These are phyloP conservation scores for Phytophthora boehmeriae DNA, from an alignment of 352 stramenopile species.

Conservation along the genomic window DNA sequence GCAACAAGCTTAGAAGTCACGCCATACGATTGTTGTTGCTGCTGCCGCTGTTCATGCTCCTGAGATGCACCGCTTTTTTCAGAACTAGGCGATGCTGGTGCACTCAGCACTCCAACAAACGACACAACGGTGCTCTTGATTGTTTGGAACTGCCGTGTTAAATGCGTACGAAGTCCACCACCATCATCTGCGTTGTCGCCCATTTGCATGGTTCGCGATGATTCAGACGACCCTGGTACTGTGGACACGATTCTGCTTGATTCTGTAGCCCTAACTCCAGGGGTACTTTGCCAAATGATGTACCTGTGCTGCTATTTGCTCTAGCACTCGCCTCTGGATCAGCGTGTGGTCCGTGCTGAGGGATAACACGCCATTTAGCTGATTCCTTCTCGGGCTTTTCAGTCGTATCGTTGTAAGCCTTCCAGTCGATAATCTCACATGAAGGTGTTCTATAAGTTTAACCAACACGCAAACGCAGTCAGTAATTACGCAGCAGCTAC, in stretches of 20 bases:
- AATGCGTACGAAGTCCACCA: slow-evolving; percentile 35
- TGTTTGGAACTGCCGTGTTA: slow-evolving; percentile 50
- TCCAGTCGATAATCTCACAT: slow-evolving; percentile 88
- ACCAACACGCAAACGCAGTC: background rate
- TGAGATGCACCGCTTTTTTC: background rate
- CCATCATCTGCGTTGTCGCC: slow-evolving; percentile 14
- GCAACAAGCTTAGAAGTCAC: background rate
- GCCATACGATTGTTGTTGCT: slow-evolving; percentile 5
- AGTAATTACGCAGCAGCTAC: background rate
- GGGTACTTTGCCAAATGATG: slow-evolving; percentile 30
- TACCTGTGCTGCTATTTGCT: background rate
- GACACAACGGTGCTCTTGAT: slow-evolving; percentile 60
- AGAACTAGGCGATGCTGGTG: slow-evolving; percentile 6
- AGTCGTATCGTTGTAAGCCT: slow-evolving; percentile 77
- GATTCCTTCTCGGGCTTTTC: slow-evolving; percentile 68
- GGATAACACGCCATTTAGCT: slow-evolving; percentile 80
- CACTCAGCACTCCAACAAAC: slow-evolving; percentile 44
- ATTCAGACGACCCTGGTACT: background rate
- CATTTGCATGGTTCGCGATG: slow-evolving; percentile 1
- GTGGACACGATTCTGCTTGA: background rate
- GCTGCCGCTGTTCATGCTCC: slow-evolving; percentile 3
- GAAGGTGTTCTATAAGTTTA: slow-evolving; percentile 47
- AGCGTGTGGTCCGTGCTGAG: slow-evolving; percentile 72
- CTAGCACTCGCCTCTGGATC: slow-evolving; percentile 32
- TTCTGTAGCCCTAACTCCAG: slow-evolving; percentile 10